Percentiles rank a stretch among this genome's conserved stretches.
Conservation (phyloP, 2,329 filamentous ascomycete genomes). For the Akanthomyces dipterigenus region DNA sequence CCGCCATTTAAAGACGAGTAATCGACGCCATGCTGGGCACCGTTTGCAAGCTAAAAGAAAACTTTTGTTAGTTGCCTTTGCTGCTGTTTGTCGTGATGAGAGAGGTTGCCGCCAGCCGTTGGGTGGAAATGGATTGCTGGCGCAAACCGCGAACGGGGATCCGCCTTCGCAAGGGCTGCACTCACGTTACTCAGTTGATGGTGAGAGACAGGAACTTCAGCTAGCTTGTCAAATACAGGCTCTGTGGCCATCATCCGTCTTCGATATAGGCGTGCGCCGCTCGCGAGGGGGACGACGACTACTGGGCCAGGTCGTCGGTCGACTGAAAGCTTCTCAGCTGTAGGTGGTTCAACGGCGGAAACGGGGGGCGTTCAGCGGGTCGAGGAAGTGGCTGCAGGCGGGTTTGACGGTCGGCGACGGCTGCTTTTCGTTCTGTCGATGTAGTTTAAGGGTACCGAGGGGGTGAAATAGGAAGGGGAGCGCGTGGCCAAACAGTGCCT, state of each 20-base stretch:
- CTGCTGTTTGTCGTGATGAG: background rate
- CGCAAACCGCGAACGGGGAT: slow-evolving; percentile 1
- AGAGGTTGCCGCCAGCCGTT: background rate
- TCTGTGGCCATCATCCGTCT: slow-evolving; percentile 61
- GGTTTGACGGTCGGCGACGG: background rate
- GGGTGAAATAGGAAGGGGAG: slow-evolving; percentile 6
- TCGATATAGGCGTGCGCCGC: slow-evolving; percentile 29
- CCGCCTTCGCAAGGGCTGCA: slow-evolving; percentile 12
- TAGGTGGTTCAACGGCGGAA: background rate
- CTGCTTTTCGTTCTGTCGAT: background rate
- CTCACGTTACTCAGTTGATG: slow-evolving; percentile 38
- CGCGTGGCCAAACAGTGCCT: slow-evolving; percentile 1
- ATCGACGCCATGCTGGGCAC: slow-evolving; percentile 41
- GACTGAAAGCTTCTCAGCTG: slow-evolving; percentile 6
- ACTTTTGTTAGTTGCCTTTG: background rate
- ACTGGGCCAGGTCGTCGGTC: slow-evolving; percentile 22
- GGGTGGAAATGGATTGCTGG: slow-evolving; percentile 5
- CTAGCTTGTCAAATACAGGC: slow-evolving; percentile 46
- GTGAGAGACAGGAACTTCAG: slow-evolving; percentile 46
- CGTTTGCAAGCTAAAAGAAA: slow-evolving; percentile 22
- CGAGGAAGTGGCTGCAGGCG: background rate
- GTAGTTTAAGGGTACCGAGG: slow-evolving; percentile 1
- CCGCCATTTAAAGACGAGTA: slow-evolving; percentile 43
- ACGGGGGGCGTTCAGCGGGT: background rate
- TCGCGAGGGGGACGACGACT: slow-evolving; percentile 18